Evolutionary conservation across 108 stramenopile genomes (phyloP), one percentile per base, ranked within the genome.

Genomic region (Cyclotella sp.): DNA sequence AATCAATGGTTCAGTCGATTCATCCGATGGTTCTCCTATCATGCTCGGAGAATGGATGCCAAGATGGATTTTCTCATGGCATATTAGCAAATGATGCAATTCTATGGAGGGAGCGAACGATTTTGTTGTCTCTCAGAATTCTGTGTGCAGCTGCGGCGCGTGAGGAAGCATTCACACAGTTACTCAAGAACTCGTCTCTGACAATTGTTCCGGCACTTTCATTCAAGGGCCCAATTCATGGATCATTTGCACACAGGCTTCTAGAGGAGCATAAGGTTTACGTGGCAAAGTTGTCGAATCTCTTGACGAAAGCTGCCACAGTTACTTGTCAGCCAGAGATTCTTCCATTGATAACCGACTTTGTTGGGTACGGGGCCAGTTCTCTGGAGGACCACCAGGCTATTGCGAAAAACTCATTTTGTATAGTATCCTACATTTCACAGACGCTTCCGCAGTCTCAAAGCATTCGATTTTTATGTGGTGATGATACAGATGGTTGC

Each of bases 71-170:
- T 28, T 44, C 67, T 22, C 57, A 72, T 28, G 63, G 71, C 2
- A 43, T 54, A 28, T 57, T 63, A 54, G 41, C 83, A 18, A 44
- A 52, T 47, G 74, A 87, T 74, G 89, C 81, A 9, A 67, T 85
- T 10, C 59, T 70, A 13, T 90, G 89, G 89, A 72, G 90, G 41
- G 90, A 92, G 62, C 80, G 74, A 39, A 73, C 74, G 27, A 79
- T 86, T 40, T 27, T 79, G n/a, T 46, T 84, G 40, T 81, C 88
- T 4, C 68, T 95, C 21, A 80, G 79, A n/a, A 86, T 93, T 24
- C 62, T 93, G 9, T 90, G 90, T 70, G 87, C 91, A 55, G 87
- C 88, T 0, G 88, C 87, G 24, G 85, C 68, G 11, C 75, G 90
- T 18, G 92, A 92, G 58, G 88, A 90, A 29, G 58, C 74, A 24